phyloP scores from a whole-genome alignment of 495 filamentous ascomycete genomes.

The Ascobolus immersus region DNA sequence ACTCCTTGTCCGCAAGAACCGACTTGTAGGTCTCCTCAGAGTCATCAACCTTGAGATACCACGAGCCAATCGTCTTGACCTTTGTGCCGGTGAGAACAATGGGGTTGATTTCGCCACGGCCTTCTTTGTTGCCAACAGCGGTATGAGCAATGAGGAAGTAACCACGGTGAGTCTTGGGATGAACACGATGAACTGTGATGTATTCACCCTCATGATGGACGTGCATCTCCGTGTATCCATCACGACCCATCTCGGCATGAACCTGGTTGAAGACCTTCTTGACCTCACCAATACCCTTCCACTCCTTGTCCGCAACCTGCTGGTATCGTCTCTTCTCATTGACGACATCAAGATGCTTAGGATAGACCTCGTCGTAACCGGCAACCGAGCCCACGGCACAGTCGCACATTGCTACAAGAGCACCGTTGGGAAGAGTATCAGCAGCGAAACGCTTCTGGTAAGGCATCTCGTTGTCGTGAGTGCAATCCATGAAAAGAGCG shows the following conservation, averaged over 20 bases:
- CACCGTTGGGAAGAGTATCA: constrained; percentile 88
- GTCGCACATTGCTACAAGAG: constrained; percentile 82
- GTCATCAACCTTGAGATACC: constrained; percentile 62
- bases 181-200: constrained; percentile 83
- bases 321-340: constrained; percentile 55
- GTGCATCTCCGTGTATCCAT: constrained; percentile 83
- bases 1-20: constrained; percentile 38
- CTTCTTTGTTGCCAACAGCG: constrained; percentile 66
- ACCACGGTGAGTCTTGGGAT: constrained; percentile 69
- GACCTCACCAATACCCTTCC: constrained; percentile 62
- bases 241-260: constrained; percentile 76
- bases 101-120: constrained; percentile 47
- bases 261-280: constrained; percentile 82
- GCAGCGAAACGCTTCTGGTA: constrained; percentile 85
- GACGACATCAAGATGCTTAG: constrained; percentile 70
- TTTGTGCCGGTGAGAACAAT: constrained; percentile 48
- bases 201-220: constrained; percentile 92
- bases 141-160: constrained; percentile 90
- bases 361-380: constrained; percentile 98
- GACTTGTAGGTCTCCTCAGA: constrained; percentile 35
- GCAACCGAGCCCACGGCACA: constrained; percentile 86
- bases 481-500: constrained; percentile 96
- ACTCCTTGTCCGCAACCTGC: constrained; percentile 32
- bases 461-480: constrained; percentile 91
- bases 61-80: constrained; percentile 62